phyloP scores from a whole-genome alignment of 1,284 basidiomycete genomes.

The Boletus hoseneyae region DNA sequence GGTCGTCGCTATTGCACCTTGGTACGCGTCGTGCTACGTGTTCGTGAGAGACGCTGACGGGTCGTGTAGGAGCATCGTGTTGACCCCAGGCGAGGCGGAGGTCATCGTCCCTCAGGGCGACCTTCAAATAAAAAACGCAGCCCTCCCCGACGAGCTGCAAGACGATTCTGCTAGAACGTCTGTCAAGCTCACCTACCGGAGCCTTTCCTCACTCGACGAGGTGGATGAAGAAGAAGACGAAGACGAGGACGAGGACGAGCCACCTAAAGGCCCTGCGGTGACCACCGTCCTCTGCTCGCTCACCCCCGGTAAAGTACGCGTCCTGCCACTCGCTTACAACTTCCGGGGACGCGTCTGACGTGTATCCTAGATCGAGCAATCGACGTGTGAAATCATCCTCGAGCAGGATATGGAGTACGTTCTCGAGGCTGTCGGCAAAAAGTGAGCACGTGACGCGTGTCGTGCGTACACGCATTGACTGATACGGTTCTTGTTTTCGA shows the following conservation, averaged over 20 bases:
- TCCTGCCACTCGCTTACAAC: slow-evolving; percentile 4
- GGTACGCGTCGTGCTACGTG: slow-evolving; percentile 41
- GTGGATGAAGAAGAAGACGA: slow-evolving; percentile 41
- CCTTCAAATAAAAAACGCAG: slow-evolving; percentile 81
- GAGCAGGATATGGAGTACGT: slow-evolving; percentile 65
- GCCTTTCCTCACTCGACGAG: slow-evolving; percentile 38
- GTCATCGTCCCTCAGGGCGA: slow-evolving; percentile 65
- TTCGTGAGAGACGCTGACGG: slow-evolving; percentile 4
- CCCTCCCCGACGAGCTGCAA: slow-evolving; percentile 71
- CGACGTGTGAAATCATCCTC: slow-evolving; percentile 72
- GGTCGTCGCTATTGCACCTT: slow-evolving; percentile 58
- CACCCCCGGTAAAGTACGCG: slow-evolving; percentile 66
- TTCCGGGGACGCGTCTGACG: slow-evolving; percentile 8
- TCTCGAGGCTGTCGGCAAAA: slow-evolving; percentile 82
- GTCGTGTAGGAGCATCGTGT: slow-evolving; percentile 51
- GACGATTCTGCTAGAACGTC: slow-evolving; percentile 69
- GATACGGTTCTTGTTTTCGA: neutral
- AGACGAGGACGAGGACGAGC: slow-evolving; percentile 45
- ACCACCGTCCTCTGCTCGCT: slow-evolving; percentile 64
- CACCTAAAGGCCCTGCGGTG: slow-evolving; percentile 36
- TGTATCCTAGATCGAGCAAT: slow-evolving; percentile 70
- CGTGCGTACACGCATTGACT: neutral
- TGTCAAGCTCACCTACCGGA: slow-evolving; percentile 73
- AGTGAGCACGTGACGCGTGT: slow-evolving; percentile 46
- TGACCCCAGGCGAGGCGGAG: slow-evolving; percentile 63